Conservation (phyloP, 2,329 filamentous ascomycete genomes). For the Colletotrichum sidae region DNA sequence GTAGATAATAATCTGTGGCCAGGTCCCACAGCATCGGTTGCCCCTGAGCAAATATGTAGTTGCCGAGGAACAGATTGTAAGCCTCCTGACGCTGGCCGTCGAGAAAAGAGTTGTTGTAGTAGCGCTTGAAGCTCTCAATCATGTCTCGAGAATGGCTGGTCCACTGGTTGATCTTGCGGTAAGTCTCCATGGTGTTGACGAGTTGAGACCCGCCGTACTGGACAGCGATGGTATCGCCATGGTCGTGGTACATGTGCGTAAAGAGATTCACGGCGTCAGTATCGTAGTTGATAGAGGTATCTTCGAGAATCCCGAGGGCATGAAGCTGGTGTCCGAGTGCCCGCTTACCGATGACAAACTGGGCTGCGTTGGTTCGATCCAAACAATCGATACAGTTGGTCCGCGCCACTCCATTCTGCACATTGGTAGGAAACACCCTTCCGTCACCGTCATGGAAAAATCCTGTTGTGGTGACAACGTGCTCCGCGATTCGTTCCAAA, state of each 20-base stretch:
- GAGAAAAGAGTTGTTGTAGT: constrained; percentile 98
- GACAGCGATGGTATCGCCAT: constrained; percentile 96
- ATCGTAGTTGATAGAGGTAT: constrained; percentile 87
- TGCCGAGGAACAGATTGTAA: constrained; percentile 96
- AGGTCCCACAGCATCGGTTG: constrained; percentile 98
- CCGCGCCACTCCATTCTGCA: constrained; percentile 92
- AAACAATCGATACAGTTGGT: constrained; percentile 99
- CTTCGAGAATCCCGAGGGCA: constrained; percentile 86
- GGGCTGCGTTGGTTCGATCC: constrained; percentile 95
- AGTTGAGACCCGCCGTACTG: constrained; percentile 98
- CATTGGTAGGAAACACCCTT: constrained; percentile 70
- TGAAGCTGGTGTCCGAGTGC: constrained; percentile 93
- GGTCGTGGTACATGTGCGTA: constrained; percentile 98
- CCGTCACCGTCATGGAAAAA: constrained; percentile 95
- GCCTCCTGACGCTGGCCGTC: constrained; percentile 98
- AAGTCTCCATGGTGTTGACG: constrained; percentile 99
- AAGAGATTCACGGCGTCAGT: constrained; percentile 96
- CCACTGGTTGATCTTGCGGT: constrained; percentile 99
- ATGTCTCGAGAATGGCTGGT: constrained; percentile 97
- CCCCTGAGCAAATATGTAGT: constrained; percentile 88
- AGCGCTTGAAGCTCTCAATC: constrained; percentile 99
- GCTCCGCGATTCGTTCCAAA: constrained; percentile 88
- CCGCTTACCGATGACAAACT: constrained; percentile 96
- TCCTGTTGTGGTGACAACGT: constrained; percentile 85
- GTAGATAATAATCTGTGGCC: constrained; percentile 93